Conservation (phyloP, 139 green algal species). For the Tetraselmis chui region DNA sequence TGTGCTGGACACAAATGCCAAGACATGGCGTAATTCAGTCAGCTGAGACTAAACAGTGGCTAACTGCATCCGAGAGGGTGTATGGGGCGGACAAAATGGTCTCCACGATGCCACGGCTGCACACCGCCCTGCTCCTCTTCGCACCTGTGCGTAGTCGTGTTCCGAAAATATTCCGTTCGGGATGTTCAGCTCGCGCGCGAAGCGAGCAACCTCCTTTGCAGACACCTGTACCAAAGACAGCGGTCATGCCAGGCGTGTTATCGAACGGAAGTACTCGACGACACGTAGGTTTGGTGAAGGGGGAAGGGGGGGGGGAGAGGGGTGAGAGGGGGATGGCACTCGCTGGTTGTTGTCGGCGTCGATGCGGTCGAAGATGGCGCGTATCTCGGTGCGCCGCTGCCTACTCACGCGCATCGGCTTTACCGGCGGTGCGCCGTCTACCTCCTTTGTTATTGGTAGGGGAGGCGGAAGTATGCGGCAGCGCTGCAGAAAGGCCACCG, state of each 20-base stretch:
- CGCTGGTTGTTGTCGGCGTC: background rate
- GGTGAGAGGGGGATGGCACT: background rate
- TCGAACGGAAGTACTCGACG: background rate
- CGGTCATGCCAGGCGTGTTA: background rate
- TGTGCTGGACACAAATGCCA: background rate
- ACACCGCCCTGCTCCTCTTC: background rate
- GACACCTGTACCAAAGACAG: background rate
- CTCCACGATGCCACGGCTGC: background rate
- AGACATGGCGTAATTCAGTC: no score
- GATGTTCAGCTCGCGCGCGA: background rate
- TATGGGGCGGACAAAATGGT: background rate
- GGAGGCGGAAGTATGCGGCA: background rate
- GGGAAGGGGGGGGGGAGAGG: no score
- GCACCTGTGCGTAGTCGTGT: background rate
- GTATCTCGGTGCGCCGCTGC: background rate
- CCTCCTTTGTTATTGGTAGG: background rate
- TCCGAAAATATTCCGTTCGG: background rate
- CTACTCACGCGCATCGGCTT: background rate
- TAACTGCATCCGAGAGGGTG: background rate
- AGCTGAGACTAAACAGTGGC: no score
- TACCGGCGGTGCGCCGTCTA: background rate
- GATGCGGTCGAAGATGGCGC: background rate
- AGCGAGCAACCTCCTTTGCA: background rate
- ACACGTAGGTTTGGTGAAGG: no score
- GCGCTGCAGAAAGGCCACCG: background rate